Base-by-base conservation (phyloP, 257 asterid genomes). In the Gentiana straminea region DNA sequence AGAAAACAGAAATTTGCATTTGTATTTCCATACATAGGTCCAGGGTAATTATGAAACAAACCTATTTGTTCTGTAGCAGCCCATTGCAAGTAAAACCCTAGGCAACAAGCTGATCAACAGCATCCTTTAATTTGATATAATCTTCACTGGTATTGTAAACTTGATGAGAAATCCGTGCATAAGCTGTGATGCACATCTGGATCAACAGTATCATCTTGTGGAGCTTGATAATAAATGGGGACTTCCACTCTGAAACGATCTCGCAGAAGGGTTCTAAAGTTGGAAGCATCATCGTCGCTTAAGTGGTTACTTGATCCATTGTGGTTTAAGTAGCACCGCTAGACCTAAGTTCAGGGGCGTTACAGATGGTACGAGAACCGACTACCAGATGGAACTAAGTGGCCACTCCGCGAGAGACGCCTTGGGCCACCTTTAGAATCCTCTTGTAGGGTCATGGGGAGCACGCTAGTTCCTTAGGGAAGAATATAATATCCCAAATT, bases 131-230 rank as follows among this genome's bases (percentile, higher is more conserved):
- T 75, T 64, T 77, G 71, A 63, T 52, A 68, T 84, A 91, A 71
- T 91, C 98, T 68, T 78, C 96, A 52, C 65, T 68, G 10, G 77
- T 79, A 58, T 91, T 91, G 77, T 91, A 91, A 61, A 91, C 94
- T 69, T 91, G 98, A 80, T 87, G 95, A 68, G 96, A 91, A 71
- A 91, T 87, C 54, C 98, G 82, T 11, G 64, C 95, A 71, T 86
- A 91, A 52, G 95, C 98, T 44, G 94, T 84, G 51, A 84, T 68
- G 52, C 70, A 58, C 53, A 58, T 74, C 80, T 36, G 53, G 68
- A 61, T 73, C 82, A 62, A 53, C 59, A 52, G 78, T 77, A 37
- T 81, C 82, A 15, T 79, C 89, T 68, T 80, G 71, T 10, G 79
- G 77, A 59, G 69, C 77, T 77, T 84, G 79, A 62, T 68, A 87